Base-by-base conservation (phyloP, 371 early-diverging fungal species). In the Circinella minor region DNA sequence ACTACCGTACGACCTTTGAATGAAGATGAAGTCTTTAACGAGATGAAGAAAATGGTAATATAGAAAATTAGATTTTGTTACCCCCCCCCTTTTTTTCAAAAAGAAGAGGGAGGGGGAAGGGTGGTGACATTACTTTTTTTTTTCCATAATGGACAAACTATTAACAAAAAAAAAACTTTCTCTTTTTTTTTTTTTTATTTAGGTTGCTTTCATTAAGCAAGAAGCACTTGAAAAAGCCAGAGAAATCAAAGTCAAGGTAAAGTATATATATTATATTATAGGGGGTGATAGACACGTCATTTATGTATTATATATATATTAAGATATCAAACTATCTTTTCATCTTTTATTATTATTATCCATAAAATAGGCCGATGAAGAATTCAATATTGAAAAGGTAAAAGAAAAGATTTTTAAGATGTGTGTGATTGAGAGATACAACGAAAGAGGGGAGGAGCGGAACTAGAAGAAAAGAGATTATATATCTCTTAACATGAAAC, bases 301-400 rank as follows among this genome's bases (percentile, higher is more conserved):
- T 4, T 48, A 15, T 47, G 3, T 9, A 47, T 47, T 11, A 47
- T 47, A 9, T 15, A 9, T 47, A 11, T 47, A 11, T 47, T 47
- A 15, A 47, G 1, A 47, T 47, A 47, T 15, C 15, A 47, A 47
- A 9, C 15, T 15, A 47, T 47, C 11, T 3, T 47, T 47, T 9
- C 3, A 15, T 47, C 15, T 15, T 9, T 47, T 9, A 11, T 3
- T 47, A 11, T 9, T 48, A 15, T 49, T 34, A 18, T 13, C 6
- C 6, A n/a, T 54, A 54, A 34, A 17, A n/a, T 76, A 91, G 91
- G 99, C 98, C 61, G 95, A 96, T 83, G 99, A 98, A 78, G 99
- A 98, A 76, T 98, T 98, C 90, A 98, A 97, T 83, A 98, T 98
- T 84, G 98, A 98, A 83, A 96, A 97, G 91, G 95, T 93, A 84